Base-by-base conservation (phyloP, 257 asterid genomes). In the Solanum sejunctum region DNA sequence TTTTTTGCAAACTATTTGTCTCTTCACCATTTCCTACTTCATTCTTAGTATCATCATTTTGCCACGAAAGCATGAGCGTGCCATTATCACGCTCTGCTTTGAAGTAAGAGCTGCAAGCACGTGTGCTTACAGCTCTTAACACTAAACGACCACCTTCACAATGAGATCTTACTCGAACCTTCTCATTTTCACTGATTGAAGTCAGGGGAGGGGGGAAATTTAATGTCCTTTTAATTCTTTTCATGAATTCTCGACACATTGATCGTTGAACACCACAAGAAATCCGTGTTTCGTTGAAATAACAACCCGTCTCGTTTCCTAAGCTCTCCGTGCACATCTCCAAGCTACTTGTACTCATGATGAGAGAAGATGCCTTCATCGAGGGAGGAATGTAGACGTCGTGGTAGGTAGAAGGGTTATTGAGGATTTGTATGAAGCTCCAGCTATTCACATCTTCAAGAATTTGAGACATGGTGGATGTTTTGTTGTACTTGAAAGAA, bases 321-420 rank as follows among this genome's bases (percentile, higher is more conserved):
- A 95, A 81, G 87, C 92, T 89, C 86, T 95, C 98, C 0, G 99
- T 95, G 90, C 98, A 94, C 97, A 94, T 91, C 84, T 94, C 96
- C 52, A 95, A 88, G 88, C 96, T 93, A 39, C 56, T 89, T 3
- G 89, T 18, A 91, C 90, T 95, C 17, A 94, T 87, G 0, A 86
- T 49, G 51, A 86, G 87, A 8, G 86, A 10, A 12, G 95, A 87
- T 41, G 72, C 85, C 85, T 90, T 91, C 10, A 58, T 87, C 0
- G 90, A 92, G 6, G 93, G 97, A 81, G 91, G 96, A 18, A 92
- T 87, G 71, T 92, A 93, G 6, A 75, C 86, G 57, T 85, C 10
- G n/a, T 12, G 16, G 54, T 12, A 60, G 5, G 73, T 6, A 26
- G 85, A 17, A 63, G 67, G 36, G 51, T 73, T 87, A 2, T 87